These are phyloP conservation scores for Colletotrichum liaoningense DNA, from an alignment of 2,329 filamentous ascomycete species.

Conservation along the genomic window DNA sequence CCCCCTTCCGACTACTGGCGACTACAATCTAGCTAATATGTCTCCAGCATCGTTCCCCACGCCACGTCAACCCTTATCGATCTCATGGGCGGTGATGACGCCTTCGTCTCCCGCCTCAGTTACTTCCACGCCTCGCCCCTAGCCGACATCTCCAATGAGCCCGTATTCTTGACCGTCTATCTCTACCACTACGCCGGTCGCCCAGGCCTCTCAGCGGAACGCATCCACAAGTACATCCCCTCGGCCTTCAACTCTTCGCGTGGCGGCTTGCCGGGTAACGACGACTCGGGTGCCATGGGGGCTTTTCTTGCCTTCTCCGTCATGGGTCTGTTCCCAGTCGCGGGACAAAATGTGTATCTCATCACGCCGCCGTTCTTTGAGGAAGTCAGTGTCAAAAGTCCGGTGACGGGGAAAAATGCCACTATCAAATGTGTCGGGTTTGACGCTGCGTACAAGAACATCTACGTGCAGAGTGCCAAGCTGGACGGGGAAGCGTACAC, in stretches of 20 bases:
- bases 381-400: constrained; percentile 62
- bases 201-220: constrained; percentile 58
- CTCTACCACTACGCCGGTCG: constrained; percentile 73
- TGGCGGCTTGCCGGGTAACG: constrained; percentile 71
- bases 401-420: constrained; percentile 64
- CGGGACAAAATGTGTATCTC: constrained; percentile 72
- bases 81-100: constrained; percentile 63
- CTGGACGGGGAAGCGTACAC: constrained; percentile 66
- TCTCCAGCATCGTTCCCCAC: constrained; percentile 50
- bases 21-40: not conserved
- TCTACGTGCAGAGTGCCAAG: constrained; percentile 69
- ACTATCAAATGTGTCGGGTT: constrained; percentile 68
- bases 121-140: constrained; percentile 63
- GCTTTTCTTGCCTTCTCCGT: constrained; percentile 68
- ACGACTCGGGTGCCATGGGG: constrained; percentile 74
- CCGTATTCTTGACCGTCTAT: constrained; percentile 69
- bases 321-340: constrained; percentile 67
- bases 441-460: constrained; percentile 62
- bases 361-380: constrained; percentile 73
- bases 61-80: constrained; percentile 56
- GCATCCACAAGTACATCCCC: constrained; percentile 71
- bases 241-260: constrained; percentile 67
- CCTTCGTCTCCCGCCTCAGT: constrained; percentile 64
- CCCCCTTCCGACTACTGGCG: not conserved
- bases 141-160: constrained; percentile 58